A percentile compares a stretch with the other conserved stretches of the same genome.
Evolutionary conservation across 345 rosid species (phyloP).

Genomic region (Eucalyptus globulus): DNA sequence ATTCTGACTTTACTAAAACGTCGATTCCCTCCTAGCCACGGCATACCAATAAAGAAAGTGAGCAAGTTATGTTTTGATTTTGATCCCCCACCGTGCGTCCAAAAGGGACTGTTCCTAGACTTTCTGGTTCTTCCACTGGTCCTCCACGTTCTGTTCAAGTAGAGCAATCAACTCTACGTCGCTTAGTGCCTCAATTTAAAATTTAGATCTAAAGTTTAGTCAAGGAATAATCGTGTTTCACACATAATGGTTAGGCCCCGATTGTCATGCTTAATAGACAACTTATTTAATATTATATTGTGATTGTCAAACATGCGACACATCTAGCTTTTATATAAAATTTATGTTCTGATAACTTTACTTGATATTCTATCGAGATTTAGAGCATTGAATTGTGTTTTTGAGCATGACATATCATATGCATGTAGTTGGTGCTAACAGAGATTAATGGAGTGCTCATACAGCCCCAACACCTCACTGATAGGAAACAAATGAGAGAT

Average conservation of each 20-base stretch:
- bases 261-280: neutral
- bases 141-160: neutral
- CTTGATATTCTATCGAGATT: neutral
- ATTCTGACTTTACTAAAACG: neutral
- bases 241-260: too few species aligned
- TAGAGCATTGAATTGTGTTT: neutral
- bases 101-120: neutral
- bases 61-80: neutral
- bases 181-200: neutral
- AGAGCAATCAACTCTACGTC: neutral
- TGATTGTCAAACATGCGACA: accelerated
- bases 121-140: neutral
- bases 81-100: neutral
- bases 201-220: neutral
- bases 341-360: neutral
- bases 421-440: neutral
- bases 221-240: too few species aligned
- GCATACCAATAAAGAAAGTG: neutral
- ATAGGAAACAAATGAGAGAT: neutral
- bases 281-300: neutral
- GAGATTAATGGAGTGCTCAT: neutral
- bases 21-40: neutral
- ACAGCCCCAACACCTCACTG: neutral
- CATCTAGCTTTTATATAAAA: neutral
- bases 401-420: neutral